Conservation (phyloP, 2,329 filamentous ascomycete genomes). For the Scytalidium sp. region DNA sequence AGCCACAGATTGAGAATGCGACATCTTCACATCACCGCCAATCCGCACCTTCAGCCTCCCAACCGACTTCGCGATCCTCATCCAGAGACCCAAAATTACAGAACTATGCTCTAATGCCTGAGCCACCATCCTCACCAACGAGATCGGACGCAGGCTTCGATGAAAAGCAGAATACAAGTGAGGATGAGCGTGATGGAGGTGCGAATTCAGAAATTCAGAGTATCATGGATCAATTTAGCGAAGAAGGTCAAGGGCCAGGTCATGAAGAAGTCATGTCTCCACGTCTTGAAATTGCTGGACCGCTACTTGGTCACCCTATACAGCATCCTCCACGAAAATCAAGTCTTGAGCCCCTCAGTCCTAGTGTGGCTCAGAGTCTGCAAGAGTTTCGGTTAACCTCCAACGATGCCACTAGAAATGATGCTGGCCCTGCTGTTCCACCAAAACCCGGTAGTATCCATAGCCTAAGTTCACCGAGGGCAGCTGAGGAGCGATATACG, state of each 20-base stretch:
- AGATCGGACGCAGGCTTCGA: slow-evolving; percentile 55
- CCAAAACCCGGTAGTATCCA: slow-evolving; percentile 34
- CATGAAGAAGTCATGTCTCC: slow-evolving; percentile 91
- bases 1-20: slow-evolving; percentile 16
- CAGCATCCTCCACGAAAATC: slow-evolving; percentile 81
- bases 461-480: slow-evolving; percentile 21
- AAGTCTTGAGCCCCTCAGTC: slow-evolving; percentile 70
- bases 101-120: slow-evolving; percentile 30
- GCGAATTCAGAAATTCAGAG: slow-evolving; percentile 87
- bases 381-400: slow-evolving; percentile 25
- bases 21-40: slow-evolving; percentile 48
- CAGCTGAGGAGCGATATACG: slow-evolving; percentile 46
- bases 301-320: slow-evolving; percentile 63
- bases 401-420: slow-evolving; percentile 15
- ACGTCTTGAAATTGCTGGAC: slow-evolving; percentile 76
- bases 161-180: slow-evolving; percentile 53
- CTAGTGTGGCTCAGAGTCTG: slow-evolving; percentile 19
- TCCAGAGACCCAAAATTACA: slow-evolving; percentile 30
- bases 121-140: slow-evolving; percentile 46
- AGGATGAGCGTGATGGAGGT: slow-evolving; percentile 64
- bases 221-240: slow-evolving; percentile 95
- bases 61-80: slow-evolving; percentile 34
- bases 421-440: slow-evolving; percentile 34
- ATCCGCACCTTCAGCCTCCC: slow-evolving; percentile 38
- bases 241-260: slow-evolving; percentile 66